Evolutionary conservation across 148 eudicot genomes (phyloP).

Genomic region (Silene latifolia): DNA sequence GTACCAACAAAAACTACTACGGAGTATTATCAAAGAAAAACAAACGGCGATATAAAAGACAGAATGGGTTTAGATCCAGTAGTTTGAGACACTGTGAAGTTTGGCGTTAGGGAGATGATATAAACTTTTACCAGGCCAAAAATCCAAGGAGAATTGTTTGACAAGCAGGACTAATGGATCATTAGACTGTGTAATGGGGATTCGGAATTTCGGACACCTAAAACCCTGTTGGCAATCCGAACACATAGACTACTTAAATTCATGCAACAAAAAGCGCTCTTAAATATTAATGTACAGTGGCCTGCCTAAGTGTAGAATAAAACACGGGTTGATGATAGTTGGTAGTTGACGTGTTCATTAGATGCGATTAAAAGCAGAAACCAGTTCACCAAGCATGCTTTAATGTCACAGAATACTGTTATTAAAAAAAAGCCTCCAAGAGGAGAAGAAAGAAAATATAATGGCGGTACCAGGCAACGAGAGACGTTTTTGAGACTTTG

Average conservation of each 20-base stretch:
- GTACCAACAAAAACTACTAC: no score
- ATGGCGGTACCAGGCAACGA: slow-evolving; percentile 68
- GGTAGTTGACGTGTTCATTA: neutral
- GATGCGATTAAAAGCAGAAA: neutral
- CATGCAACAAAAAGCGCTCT: neutral
- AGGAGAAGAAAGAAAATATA: slow-evolving; percentile 30
- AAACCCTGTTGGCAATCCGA: neutral
- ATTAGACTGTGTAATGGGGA: neutral
- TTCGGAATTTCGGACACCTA: neutral
- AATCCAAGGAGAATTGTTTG: neutral
- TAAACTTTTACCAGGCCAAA: neutral
- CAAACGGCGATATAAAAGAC: no score
- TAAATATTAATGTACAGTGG: no score
- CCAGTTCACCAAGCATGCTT: neutral
- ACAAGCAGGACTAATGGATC: neutral
- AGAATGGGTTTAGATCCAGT: no score
- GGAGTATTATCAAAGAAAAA: no score
- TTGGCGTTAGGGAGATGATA: neutral
- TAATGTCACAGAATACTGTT: neutral
- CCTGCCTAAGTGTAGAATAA: neutral
- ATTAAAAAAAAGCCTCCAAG: neutral
- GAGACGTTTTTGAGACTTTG: slow-evolving; percentile 58
- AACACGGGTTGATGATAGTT: neutral
- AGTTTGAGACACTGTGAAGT: no score
- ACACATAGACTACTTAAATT: neutral